phyloP scores from a whole-genome alignment of 169 alveolate genomes.

The Plasmodium adleri region DNA sequence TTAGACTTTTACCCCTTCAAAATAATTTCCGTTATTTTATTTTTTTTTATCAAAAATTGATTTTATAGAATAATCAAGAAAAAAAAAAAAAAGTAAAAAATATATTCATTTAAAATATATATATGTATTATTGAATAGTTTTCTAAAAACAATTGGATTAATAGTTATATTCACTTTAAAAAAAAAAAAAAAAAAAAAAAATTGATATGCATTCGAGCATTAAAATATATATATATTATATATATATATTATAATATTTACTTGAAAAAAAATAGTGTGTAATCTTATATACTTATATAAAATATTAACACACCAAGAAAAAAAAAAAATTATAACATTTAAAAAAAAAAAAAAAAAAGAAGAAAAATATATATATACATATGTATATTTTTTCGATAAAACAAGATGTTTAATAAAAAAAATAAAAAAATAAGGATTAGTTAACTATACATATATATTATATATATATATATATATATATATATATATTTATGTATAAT shows the following conservation, averaged over 20 bases:
- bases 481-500: background rate
- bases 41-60: too few relatives aligned
- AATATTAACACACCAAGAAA: too few relatives aligned
- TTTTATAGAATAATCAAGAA: too few relatives aligned
- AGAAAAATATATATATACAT: conserved; percentile 1
- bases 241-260: background rate
- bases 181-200: conserved; percentile 14
- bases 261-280: conserved; percentile 21
- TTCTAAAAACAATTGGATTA: background rate
- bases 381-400: background rate
- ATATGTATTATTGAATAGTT: conserved; percentile 1
- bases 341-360: too few relatives aligned
- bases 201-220: conserved; percentile 36
- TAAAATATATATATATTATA: conserved; percentile 2
- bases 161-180: conserved; percentile 4
- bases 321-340: too few relatives aligned
- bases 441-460: too few relatives aligned
- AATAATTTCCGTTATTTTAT: too few relatives aligned
- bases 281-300: conserved; percentile 1
- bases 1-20: too few relatives aligned
- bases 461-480: too few relatives aligned
- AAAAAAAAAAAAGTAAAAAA: too few relatives aligned
- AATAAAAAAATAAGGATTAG: background rate
- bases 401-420: conserved; percentile 17
- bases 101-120: background rate